Evolutionary conservation across 305 asterid genomes (phyloP), one percentile per base, ranked within the genome.

Genomic region (Rubia occidens): DNA sequence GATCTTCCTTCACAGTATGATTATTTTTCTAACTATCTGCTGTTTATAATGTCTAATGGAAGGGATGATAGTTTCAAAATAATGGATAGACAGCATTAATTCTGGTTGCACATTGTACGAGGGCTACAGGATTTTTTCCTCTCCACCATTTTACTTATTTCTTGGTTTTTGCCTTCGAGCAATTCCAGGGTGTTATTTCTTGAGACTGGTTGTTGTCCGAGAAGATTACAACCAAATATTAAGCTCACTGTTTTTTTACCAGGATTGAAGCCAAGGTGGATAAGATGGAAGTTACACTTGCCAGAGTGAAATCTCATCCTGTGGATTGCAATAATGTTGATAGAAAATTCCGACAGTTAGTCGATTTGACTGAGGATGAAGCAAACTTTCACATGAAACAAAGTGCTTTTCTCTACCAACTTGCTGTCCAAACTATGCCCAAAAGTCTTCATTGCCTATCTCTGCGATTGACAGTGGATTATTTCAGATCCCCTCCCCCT

Each of bases 351-450:
- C 90, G 99, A 77, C 99, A 94, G 75, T 82, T 94, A 58, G 96
- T 84, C 6, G 97, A 91, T 80, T 79, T 94, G 77, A 94, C 96
- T 26, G 97, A 94, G 87, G 97, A 94, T 72, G 99, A 94, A 83
- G 88, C 97, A 68, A 85, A 86, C 85, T 94, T 94, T 71, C 99
- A 94, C 77, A 88, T 78, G 95, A 91, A 87, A 83, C 99, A 94
- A 79, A 94, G 99, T 83, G 96, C 99, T 74, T 94, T 94, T 82
- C 96, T 94, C 66, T 89, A 88, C 87, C 95, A 89, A 77, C 96
- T 94, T 73, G 95, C 96, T 17, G 96, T 91, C 72, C 96, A 94
- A 81, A 91, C 99, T 64, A 87, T 85, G 90, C 97, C 99, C 59
- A 94, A 94, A 82, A 91, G 99, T 80, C 92, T 87, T 71, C 98